Percentiles rank a stretch among this genome's conserved stretches.
phyloP scores from a whole-genome alignment of 1,284 basidiomycete species.

The Marasmius fiardii region DNA sequence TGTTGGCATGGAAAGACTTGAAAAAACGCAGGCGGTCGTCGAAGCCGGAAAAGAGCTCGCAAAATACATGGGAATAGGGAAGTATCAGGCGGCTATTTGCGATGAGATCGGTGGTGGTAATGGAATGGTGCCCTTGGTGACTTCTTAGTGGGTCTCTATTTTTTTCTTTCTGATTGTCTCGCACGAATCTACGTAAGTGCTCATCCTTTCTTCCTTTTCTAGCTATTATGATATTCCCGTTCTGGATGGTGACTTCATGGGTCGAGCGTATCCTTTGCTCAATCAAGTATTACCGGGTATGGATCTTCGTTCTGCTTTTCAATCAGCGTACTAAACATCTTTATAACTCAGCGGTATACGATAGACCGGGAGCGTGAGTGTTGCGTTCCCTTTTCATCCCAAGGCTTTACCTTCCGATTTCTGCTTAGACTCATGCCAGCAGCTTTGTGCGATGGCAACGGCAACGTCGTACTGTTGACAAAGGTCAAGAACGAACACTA shows the following conservation, averaged over 20 bases:
- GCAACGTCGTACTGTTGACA: slow-evolving; percentile 29
- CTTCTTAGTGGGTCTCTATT: slow-evolving; percentile 28
- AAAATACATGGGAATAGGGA: slow-evolving; percentile 31
- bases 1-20: slow-evolving; percentile 3
- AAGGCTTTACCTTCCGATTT: no score
- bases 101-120: slow-evolving; percentile 56
- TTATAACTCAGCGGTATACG: slow-evolving; percentile 23
- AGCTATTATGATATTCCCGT: slow-evolving; percentile 32
- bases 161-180: no score
- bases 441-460: slow-evolving; percentile 43
- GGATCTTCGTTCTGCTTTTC: slow-evolving; percentile 7
- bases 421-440: slow-evolving; percentile 37
- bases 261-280: slow-evolving; percentile 28
- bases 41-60: slow-evolving; percentile 25
- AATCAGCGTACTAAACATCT: not conserved
- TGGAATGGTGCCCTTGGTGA: slow-evolving; percentile 47
- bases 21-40: not conserved
- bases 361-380: slow-evolving; percentile 27
- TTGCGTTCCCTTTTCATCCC: slow-evolving; percentile 13
- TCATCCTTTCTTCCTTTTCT: not conserved
- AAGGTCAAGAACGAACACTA: slow-evolving; percentile 26
- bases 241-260: slow-evolving; percentile 48
- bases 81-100: slow-evolving; percentile 35
- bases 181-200: not conserved
- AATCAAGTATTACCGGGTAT: slow-evolving; percentile 31